These are phyloP conservation scores for Margaritispora aquatica DNA, from an alignment of 495 filamentous ascomycete species.

Conservation along the genomic window DNA sequence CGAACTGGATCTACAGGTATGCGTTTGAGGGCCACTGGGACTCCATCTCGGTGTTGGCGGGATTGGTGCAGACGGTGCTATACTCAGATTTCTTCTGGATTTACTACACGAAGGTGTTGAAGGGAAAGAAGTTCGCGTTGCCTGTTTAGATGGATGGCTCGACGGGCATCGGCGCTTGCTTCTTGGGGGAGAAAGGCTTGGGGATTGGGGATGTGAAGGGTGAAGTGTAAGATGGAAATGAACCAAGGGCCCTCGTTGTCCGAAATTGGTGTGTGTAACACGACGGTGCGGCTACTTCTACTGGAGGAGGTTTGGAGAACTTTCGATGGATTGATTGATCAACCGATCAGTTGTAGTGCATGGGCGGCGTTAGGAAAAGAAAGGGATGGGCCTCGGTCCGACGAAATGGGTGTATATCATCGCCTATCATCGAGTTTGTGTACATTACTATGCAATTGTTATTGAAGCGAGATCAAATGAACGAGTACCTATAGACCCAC, in stretches of 20 bases:
- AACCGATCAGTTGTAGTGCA: constrained; percentile 3
- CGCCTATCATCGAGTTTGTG: constrained; percentile 6
- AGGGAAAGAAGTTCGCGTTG: constrained; percentile 83
- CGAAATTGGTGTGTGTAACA: too few relatives aligned
- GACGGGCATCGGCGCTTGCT: too few relatives aligned
- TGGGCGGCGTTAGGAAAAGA: constrained; percentile 22
- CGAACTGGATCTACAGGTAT: constrained; percentile 95
- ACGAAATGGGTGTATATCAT: constrained; percentile 6
- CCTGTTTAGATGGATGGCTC: too few relatives aligned
- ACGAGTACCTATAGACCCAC: too few relatives aligned
- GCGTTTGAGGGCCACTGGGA: constrained; percentile 69
- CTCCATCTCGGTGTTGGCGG: constrained; percentile 76
- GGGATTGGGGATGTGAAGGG: neutral
- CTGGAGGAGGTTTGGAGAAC: too few relatives aligned
- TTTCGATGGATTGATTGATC: too few relatives aligned
- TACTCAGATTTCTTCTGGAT: constrained; percentile 99
- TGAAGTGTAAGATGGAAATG: neutral
- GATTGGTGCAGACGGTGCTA: constrained; percentile 85
- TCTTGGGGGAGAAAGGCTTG: neutral
- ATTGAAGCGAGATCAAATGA: too few relatives aligned
- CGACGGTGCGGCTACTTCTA: too few relatives aligned
- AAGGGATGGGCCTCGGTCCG: constrained; percentile 18
- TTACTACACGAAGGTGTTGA: constrained; percentile 91
- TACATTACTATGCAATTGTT: too few relatives aligned
- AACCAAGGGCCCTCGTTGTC: neutral